Evolutionary conservation across 805 yeast genomes (phyloP).

Genomic region (Tetrapisispora iriomotensis): DNA sequence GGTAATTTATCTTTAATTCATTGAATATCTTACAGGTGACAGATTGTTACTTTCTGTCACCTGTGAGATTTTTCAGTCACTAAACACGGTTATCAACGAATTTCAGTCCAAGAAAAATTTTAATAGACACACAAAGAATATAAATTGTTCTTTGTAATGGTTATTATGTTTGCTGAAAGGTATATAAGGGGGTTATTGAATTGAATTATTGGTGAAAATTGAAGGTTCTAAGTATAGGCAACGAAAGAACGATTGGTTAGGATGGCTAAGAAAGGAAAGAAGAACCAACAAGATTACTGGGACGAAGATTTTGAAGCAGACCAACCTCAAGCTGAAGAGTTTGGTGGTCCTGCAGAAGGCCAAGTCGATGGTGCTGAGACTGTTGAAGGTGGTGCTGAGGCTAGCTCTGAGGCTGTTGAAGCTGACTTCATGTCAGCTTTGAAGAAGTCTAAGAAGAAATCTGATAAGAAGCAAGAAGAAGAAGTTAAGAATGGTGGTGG

Average conservation of each 20-base stretch:
- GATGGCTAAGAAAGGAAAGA: slow-evolving; percentile 49
- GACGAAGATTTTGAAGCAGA: slow-evolving; percentile 60
- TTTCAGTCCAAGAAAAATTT: too few species aligned
- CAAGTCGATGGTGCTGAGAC: slow-evolving; percentile 12
- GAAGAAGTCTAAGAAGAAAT: slow-evolving; percentile 69
- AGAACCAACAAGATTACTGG: slow-evolving; percentile 68
- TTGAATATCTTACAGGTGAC: too few species aligned
- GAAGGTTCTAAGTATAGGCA: too few species aligned
- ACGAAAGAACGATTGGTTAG: slow-evolving; percentile 2
- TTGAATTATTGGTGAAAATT: too few species aligned
- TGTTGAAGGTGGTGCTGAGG: slow-evolving; percentile 17
- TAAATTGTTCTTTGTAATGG: too few species aligned
- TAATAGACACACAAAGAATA: too few species aligned
- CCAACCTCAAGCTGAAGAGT: slow-evolving; percentile 43
- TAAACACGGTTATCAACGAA: too few species aligned
- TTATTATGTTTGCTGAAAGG: too few species aligned
- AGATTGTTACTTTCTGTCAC: too few species aligned
- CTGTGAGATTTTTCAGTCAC: too few species aligned
- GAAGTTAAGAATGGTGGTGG: slow-evolving; percentile 38
- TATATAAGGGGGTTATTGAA: too few species aligned
- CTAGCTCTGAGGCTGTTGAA: slow-evolving; percentile 36
- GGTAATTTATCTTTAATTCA: too few species aligned
- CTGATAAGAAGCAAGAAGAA: slow-evolving; percentile 53
- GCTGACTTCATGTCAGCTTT: slow-evolving; percentile 78
- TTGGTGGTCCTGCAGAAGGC: slow-evolving; percentile 30